These are phyloP conservation scores for Axilococcus clingmanii DNA, from an alignment of 139 green algal species.

Conservation along the genomic window DNA sequence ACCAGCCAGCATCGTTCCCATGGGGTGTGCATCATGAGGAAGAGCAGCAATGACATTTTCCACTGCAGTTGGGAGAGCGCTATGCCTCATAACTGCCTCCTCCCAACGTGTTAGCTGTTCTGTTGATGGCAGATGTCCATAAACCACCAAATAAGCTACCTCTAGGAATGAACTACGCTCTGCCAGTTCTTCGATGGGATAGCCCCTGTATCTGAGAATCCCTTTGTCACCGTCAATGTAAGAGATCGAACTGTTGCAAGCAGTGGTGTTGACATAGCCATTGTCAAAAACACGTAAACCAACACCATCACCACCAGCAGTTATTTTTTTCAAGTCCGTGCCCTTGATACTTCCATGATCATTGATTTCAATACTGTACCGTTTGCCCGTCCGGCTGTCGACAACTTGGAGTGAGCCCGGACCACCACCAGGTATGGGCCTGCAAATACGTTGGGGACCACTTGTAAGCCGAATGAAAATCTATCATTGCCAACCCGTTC, in stretches of 20 bases:
- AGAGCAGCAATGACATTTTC: slow-evolving; percentile 57
- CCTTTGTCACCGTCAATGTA: slow-evolving; percentile 97
- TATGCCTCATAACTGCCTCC: slow-evolving; percentile 78
- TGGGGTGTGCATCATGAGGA: slow-evolving; percentile 89
- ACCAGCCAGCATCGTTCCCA: slow-evolving; percentile 77
- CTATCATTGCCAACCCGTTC: too few relatives aligned
- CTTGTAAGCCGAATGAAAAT: too few relatives aligned
- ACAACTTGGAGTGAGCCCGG: slow-evolving; percentile 64
- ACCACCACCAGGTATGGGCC: slow-evolving; percentile 37
- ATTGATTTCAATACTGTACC: slow-evolving; percentile 78
- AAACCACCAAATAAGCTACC: slow-evolving; percentile 74
- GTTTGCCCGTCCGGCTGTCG: slow-evolving; percentile 83
- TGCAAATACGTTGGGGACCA: background rate
- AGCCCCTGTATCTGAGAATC: slow-evolving; percentile 90
- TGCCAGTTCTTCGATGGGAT: slow-evolving; percentile 92
- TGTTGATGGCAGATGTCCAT: slow-evolving; percentile 67
- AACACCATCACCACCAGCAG: slow-evolving; percentile 74
- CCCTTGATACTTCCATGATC: slow-evolving; percentile 79
- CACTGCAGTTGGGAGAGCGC: slow-evolving; percentile 67
- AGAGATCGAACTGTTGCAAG: slow-evolving; percentile 77
- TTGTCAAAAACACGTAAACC: slow-evolving; percentile 77
- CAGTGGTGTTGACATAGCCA: slow-evolving; percentile 90
- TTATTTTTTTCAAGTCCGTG: slow-evolving; percentile 84
- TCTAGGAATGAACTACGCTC: slow-evolving; percentile 79
- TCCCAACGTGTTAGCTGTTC: slow-evolving; percentile 49